Conservation (phyloP, 345 rosid genomes). For the Corchorus capsularis region DNA sequence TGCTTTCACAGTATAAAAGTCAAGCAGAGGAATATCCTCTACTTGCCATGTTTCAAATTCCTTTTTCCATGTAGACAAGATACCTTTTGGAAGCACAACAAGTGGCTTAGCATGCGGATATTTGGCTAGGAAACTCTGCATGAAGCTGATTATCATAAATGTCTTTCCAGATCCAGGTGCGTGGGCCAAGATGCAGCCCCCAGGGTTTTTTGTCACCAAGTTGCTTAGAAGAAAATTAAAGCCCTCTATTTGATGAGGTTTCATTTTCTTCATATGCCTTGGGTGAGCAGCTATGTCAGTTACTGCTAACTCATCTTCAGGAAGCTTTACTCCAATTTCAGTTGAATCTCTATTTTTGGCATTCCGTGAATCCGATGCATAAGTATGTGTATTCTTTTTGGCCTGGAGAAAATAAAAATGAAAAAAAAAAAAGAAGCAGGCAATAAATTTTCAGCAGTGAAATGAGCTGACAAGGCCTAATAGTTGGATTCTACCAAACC, state of each 20-base stretch:
- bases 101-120: constrained; percentile 78
- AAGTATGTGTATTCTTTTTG: constrained; percentile 61
- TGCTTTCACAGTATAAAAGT: constrained; percentile 74
- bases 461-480: neutral
- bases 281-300: constrained; percentile 79
- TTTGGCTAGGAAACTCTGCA: constrained; percentile 87
- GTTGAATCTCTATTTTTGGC: constrained; percentile 46
- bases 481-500: neutral
- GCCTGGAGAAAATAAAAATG: constrained; percentile 42
- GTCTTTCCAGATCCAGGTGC: constrained; percentile 99
- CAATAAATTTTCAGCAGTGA: constrained; percentile 10
- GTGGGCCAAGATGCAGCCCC: constrained; percentile 95
- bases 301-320: constrained; percentile 54
- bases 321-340: constrained; percentile 47
- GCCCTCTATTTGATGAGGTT: constrained; percentile 88
- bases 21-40: constrained; percentile 65
- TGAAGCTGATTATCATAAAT: constrained; percentile 83
- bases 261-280: constrained; percentile 78
- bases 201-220: constrained; percentile 68
- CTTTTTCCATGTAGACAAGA: constrained; percentile 81
- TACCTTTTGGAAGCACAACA: constrained; percentile 85
- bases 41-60: constrained; percentile 84
- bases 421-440: neutral
- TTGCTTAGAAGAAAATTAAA: constrained; percentile 77
- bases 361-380: constrained; percentile 47